phyloP scores from a whole-genome alignment of 2,329 filamentous ascomycete genomes.

The Tolypocladium inflatum region DNA sequence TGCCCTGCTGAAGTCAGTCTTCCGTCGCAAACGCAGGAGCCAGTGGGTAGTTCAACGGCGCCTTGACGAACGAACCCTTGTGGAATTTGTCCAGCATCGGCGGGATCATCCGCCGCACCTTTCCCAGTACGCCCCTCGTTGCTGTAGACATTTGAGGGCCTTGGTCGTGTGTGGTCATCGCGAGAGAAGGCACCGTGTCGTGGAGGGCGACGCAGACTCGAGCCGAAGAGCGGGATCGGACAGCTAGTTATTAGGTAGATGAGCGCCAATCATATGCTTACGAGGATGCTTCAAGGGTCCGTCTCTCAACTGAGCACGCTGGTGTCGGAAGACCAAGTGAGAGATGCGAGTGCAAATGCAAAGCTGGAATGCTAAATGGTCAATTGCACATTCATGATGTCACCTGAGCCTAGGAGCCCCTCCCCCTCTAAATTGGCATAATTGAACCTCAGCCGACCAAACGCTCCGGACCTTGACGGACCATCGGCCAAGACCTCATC shows the following conservation, averaged over 20 bases:
- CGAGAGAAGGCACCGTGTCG: background rate
- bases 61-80: slow-evolving; percentile 57
- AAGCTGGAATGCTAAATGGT: background rate
- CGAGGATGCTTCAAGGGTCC: background rate
- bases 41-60: background rate
- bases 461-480: too few species aligned
- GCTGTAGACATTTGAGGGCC: slow-evolving; percentile 50
- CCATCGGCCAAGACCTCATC: too few species aligned
- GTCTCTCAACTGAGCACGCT: background rate
- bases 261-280: too few species aligned
- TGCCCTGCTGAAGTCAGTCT: slow-evolving; percentile 55
- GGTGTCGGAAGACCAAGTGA: background rate
- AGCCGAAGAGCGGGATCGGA: too few species aligned
- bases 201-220: background rate
- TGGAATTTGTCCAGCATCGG: slow-evolving; percentile 94
- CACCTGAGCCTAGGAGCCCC: too few species aligned
- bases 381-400: background rate
- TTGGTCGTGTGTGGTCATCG: slow-evolving; percentile 13
- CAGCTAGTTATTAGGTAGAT: too few species aligned
- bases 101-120: slow-evolving; percentile 82
- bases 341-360: background rate
- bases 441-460: too few species aligned
- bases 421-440: too few species aligned
- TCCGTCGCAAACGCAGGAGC: background rate
- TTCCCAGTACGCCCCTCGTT: slow-evolving; percentile 66